phyloP scores from a whole-genome alignment of 345 rosid genomes.

The Hypericum androsaemum region DNA sequence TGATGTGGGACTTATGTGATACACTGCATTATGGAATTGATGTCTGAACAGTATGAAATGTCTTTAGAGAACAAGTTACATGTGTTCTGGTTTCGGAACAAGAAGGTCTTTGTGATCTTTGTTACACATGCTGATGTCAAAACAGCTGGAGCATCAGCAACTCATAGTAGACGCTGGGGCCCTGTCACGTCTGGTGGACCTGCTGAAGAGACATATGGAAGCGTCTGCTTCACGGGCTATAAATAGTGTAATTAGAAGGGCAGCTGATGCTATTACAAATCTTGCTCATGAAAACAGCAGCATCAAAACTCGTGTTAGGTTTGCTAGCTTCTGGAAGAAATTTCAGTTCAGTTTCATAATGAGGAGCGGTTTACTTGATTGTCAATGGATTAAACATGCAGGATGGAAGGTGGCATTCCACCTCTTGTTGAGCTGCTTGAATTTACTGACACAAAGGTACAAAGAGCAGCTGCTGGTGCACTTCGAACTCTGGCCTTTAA shows the following conservation, averaged over 20 bases:
- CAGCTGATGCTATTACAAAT: slow-evolving; percentile 67
- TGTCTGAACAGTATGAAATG: slow-evolving; percentile 10
- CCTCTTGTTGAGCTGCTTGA: slow-evolving; percentile 61
- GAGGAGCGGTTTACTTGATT: background rate
- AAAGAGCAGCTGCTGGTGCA: slow-evolving; percentile 78
- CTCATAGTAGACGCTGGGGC: slow-evolving; percentile 70
- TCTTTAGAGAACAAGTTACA: slow-evolving; percentile 33
- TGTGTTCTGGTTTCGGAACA: slow-evolving; percentile 33
- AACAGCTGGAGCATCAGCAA: slow-evolving; percentile 62
- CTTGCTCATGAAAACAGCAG: slow-evolving; percentile 65
- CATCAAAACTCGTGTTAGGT: slow-evolving; percentile 63
- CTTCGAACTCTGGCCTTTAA: slow-evolving; percentile 59
- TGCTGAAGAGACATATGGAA: slow-evolving; percentile 37
- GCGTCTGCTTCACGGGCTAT: slow-evolving; percentile 17
- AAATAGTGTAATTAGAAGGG: slow-evolving; percentile 45
- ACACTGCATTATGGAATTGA: no score
- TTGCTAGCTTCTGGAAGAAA: background rate
- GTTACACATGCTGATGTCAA: slow-evolving; percentile 1
- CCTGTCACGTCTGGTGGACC: slow-evolving; percentile 35
- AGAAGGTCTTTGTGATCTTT: slow-evolving; percentile 18
- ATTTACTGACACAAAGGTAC: slow-evolving; percentile 48
- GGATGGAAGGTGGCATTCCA: slow-evolving; percentile 65
- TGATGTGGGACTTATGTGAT: no score
- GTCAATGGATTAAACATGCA: slow-evolving; percentile 1
- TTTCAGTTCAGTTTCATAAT: background rate